Percentiles rank a stretch among this genome's conserved stretches.
Conservation (phyloP, 805 yeast species). For the Schwanniomyces polymorphus region DNA sequence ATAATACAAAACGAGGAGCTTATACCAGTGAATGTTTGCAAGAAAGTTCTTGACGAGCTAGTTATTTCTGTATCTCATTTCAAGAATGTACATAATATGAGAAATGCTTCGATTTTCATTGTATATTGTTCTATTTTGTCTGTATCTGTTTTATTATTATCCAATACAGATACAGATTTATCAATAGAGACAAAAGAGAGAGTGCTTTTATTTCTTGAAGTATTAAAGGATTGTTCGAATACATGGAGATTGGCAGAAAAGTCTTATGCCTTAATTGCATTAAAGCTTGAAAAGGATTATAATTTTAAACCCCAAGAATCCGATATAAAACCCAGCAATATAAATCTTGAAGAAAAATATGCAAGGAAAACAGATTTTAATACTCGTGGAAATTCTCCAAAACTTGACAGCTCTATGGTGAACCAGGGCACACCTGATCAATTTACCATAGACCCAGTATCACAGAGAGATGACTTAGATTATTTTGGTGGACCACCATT, state of each 20-base stretch:
- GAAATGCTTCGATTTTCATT: slow-evolving; percentile 1
- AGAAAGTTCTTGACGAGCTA: neutral
- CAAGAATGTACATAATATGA: neutral
- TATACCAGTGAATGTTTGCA: neutral
- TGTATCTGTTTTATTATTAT: neutral
- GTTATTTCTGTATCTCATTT: neutral
- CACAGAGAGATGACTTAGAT: neutral
- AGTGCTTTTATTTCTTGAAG: neutral
- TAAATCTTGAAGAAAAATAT: neutral
- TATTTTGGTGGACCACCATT: neutral
- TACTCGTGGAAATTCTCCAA: neutral
- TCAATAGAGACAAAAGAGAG: neutral
- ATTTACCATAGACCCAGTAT: neutral
- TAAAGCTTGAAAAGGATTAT: neutral
- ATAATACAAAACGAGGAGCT: neutral
- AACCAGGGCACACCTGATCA: neutral
- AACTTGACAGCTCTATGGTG: neutral
- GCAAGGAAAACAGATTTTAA: neutral
- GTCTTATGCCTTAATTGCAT: neutral
- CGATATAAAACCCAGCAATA: neutral
- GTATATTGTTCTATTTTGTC: slow-evolving; percentile 1
- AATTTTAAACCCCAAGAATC: neutral
- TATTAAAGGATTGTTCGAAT: neutral
- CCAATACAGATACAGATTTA: neutral
- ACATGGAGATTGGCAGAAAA: neutral